phyloP scores from a whole-genome alignment of 1,284 basidiomycete genomes.

The Vanrija humicola region DNA sequence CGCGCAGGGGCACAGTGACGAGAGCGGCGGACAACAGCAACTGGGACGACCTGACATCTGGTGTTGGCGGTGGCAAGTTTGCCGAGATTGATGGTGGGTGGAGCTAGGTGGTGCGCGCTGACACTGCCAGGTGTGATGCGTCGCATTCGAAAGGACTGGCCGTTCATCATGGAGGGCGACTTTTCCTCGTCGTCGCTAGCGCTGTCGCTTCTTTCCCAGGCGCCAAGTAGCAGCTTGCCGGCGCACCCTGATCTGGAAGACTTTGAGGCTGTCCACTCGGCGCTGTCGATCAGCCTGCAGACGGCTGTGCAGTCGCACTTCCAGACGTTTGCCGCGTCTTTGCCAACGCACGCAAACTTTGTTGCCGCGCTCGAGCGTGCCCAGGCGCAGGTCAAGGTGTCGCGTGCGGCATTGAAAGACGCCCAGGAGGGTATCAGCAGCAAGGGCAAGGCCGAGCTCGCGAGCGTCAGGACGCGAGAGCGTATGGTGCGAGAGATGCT shows the following conservation, averaged over 20 bases:
- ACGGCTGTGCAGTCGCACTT: constrained; percentile 66
- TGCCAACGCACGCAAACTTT: constrained; percentile 79
- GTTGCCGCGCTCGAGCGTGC: constrained; percentile 65
- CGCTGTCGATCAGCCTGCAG: constrained; percentile 42
- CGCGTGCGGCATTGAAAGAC: constrained; percentile 70
- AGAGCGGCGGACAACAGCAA: constrained; percentile 16
- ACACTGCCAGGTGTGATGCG: constrained; percentile 66
- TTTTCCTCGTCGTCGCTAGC: constrained; percentile 91
- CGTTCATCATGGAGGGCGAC: constrained; percentile 79
- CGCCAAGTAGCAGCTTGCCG: constrained; percentile 50
- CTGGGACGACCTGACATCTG: constrained; percentile 23
- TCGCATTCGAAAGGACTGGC: constrained; percentile 84
- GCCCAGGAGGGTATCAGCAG: constrained; percentile 44
- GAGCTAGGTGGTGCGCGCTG: neutral
- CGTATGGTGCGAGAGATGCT: constrained; percentile 87
- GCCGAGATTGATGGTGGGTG: constrained; percentile 46
- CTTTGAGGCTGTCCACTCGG: constrained; percentile 39
- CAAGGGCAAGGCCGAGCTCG: constrained; percentile 63
- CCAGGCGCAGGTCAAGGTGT: constrained; percentile 66
- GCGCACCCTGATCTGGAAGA: constrained; percentile 30
- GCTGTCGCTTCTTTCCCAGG: constrained; percentile 73
- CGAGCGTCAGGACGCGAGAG: constrained; percentile 76
- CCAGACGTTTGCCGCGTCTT: constrained; percentile 81
- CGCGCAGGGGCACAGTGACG: constrained; percentile 9
- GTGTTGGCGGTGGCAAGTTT: constrained; percentile 36